Conservation (phyloP, 768 basidiomycete species). For the Cytidiella melzeri region DNA sequence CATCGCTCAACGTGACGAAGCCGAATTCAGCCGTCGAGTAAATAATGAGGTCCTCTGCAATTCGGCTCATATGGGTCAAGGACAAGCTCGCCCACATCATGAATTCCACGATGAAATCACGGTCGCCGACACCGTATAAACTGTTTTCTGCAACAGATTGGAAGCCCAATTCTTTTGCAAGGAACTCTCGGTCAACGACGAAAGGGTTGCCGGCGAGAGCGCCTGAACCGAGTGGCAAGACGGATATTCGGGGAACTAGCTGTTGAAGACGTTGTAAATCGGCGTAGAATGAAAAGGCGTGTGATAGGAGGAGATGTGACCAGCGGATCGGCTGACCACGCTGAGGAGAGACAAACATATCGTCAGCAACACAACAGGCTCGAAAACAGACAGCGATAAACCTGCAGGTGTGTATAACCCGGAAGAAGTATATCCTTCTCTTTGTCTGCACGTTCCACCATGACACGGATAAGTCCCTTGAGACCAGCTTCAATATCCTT, state of each 20-base stretch:
- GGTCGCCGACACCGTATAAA: slow-evolving; percentile 92
- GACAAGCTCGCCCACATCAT: slow-evolving; percentile 92
- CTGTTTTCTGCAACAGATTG: slow-evolving; percentile 89
- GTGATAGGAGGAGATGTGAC: slow-evolving; percentile 94
- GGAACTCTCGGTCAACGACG: slow-evolving; percentile 86
- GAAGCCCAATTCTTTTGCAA: slow-evolving; percentile 88
- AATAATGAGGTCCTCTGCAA: slow-evolving; percentile 94
- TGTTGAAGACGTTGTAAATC: slow-evolving; percentile 84
- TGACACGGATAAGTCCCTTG: slow-evolving; percentile 75
- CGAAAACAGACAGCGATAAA: slow-evolving; percentile 25
- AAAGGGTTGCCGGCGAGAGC: slow-evolving; percentile 98
- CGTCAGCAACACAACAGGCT: neutral
- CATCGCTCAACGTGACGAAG: slow-evolving; percentile 93
- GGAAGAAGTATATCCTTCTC: slow-evolving; percentile 90
- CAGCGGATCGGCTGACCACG: slow-evolving; percentile 98
- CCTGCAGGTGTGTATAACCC: slow-evolving; percentile 97
- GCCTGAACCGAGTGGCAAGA: slow-evolving; percentile 90
- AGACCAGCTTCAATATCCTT: slow-evolving; percentile 59
- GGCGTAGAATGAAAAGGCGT: slow-evolving; percentile 87
- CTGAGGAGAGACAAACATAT: slow-evolving; percentile 33
- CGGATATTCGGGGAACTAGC: slow-evolving; percentile 84
- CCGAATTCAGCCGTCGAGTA: slow-evolving; percentile 98
- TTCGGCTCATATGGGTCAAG: slow-evolving; percentile 89
- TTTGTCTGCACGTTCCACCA: slow-evolving; percentile 89
- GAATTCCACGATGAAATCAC: slow-evolving; percentile 96